A percentile compares a stretch with the other conserved stretches of the same genome.
These are phyloP conservation scores for grape (Vitis vinifera) DNA, from an alignment of 164 flowering plant species.

Conservation along the genomic window ASM3070453v1 NC_081813.1:11435501-11436000, in stretches of 20 bases:
- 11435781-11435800: slow-evolving; percentile 23
- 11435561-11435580: no score
- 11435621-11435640: no score
- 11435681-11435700: no score
- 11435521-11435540: no score
- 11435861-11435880: slow-evolving; percentile 20
- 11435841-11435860: slow-evolving; percentile 22
- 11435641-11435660: no score
- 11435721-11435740: neutral
- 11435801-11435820: slow-evolving; percentile 38
- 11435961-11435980: slow-evolving; percentile 28
- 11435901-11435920: slow-evolving; percentile 26
- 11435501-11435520: no score
- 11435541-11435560: no score
- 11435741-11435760: slow-evolving; percentile 14
- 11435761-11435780: slow-evolving; percentile 9
- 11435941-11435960: slow-evolving; percentile 30
- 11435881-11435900: slow-evolving; percentile 34
- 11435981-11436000: slow-evolving; percentile 31
- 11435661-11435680: no score
- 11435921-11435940: slow-evolving; percentile 20
- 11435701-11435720: no score
- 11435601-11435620: no score
- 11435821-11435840: slow-evolving; percentile 38
- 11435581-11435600: no score